Evolutionary conservation across 75 land plant species (phyloP).

Genomic region (Larix kaempferi): DNA sequence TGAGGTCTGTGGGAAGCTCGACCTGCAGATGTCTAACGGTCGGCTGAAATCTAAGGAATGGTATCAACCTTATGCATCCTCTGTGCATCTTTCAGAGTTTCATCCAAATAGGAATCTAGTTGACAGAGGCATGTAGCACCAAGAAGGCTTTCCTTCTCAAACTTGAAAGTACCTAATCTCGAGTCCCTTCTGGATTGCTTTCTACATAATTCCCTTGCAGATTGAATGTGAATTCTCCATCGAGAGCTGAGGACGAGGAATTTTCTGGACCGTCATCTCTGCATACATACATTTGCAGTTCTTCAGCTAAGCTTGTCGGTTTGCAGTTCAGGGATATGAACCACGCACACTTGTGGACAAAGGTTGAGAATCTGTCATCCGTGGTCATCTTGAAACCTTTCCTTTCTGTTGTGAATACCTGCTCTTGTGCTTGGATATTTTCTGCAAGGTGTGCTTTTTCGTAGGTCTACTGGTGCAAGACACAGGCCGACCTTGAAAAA

Average conservation of each 20-base stretch:
- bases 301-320: conserved; percentile 8
- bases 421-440: conserved; percentile 10
- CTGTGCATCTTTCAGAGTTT: conserved; percentile 67
- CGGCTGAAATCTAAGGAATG: no score
- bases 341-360: conserved; percentile 42
- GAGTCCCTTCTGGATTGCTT: not conserved
- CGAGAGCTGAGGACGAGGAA: not conserved
- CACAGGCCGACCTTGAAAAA: conserved; percentile 59
- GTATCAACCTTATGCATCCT: conserved; percentile 45
- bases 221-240: conserved; percentile 39
- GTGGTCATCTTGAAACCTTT: conserved; percentile 20
- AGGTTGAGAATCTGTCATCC: conserved; percentile 33
- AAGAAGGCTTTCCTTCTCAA: not conserved
- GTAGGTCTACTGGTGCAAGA: conserved; percentile 38
- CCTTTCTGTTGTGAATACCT: conserved; percentile 13
- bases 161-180: not conserved
- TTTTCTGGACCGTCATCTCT: not conserved
- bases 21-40: no score
- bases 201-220: conserved; percentile 33
- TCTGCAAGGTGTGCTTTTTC: conserved; percentile 37
- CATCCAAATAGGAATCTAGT: conserved; percentile 37
- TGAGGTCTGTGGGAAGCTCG: no score
- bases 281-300: not conserved
- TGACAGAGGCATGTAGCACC: conserved; percentile 9
- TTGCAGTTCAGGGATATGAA: conserved; percentile 37